Evolutionary conservation across 1,139 yeast genomes (phyloP), one percentile per base, ranked within the genome.

Genomic region (Taiozyma sp.): DNA sequence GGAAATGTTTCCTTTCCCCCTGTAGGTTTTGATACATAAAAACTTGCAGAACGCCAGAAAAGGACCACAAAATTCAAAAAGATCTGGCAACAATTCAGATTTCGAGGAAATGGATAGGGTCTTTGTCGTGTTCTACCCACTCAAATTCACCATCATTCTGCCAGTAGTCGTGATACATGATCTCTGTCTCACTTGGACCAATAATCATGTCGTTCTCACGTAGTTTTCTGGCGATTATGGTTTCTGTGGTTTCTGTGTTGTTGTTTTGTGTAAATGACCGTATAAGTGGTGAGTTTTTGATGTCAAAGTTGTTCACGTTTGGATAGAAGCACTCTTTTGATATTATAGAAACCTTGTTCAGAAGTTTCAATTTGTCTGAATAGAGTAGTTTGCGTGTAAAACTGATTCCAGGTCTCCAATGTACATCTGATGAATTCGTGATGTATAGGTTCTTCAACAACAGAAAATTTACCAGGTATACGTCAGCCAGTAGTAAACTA

Each of bases 61-160:
- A 6, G 9, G 19, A 32, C 36, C 36, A 32, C 36, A 32, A 32
- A 32, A n/a, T n/a, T 32, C 23, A 36, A 8, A 38, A 4, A 7
- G 14, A n/a, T 8, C 2, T 10, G 24, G 41, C 7, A 8, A 7
- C 10, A n/a, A 16, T 1, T 46, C 34, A 48, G 8, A 48, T 14
- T 13, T 52, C 19, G 1, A 46, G 16, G 28, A 49, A 46, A 14
- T 83, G 87, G 0, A 89, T 90, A 0, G 92, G 92, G 63, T 86
- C 93, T 63, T 83, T 84, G 63, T 87, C 93, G 1, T 92, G 92
- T 61, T 86, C 93, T 7, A 78, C 83, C 88, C 92, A 87, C 55
- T 81, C 85, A 62, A 84, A 86, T 55, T 84, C 90, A 16, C 91
- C 91, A 13, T 85, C 86, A 51, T 80, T 72, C 64, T 84, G 79